Percentiles rank a stretch among this genome's conserved stretches.
Conservation (phyloP, 331 rosid genomes). For the Saraca asoca region DNA sequence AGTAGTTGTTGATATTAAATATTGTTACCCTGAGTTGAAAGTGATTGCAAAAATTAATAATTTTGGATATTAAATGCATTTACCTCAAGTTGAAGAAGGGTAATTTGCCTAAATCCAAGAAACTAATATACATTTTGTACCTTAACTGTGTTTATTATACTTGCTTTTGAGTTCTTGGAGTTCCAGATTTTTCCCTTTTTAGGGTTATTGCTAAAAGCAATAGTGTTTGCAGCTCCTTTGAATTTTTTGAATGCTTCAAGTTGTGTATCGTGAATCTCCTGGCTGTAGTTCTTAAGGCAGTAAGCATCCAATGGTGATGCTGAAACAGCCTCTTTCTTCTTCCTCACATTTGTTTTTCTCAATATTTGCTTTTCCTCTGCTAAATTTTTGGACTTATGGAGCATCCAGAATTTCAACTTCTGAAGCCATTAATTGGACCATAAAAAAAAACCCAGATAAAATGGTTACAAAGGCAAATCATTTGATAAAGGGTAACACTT, state of each 20-base stretch:
- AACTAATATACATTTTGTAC: neutral
- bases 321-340: neutral
- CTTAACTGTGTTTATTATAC: neutral
- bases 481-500: too few species aligned
- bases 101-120: neutral
- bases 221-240: neutral
- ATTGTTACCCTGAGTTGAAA: too few species aligned
- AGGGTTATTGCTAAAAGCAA: neutral
- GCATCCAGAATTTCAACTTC: slow-evolving; percentile 18
- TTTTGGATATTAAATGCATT: too few species aligned
- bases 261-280: neutral
- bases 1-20: too few species aligned
- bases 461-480: neutral
- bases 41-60: too few species aligned
- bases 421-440: neutral
- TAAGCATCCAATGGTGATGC: neutral
- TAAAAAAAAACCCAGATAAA: neutral
- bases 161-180: neutral
- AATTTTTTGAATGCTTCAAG: neutral
- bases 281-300: neutral
- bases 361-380: slow-evolving; percentile 7
- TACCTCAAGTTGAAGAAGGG: too few species aligned
- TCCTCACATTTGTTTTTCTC: neutral
- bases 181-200: neutral
- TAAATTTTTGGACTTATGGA: slow-evolving; percentile 1